Conservation (phyloP, 2,329 filamentous ascomycete species). For the Arthrobotrys pseudoclavata region DNA sequence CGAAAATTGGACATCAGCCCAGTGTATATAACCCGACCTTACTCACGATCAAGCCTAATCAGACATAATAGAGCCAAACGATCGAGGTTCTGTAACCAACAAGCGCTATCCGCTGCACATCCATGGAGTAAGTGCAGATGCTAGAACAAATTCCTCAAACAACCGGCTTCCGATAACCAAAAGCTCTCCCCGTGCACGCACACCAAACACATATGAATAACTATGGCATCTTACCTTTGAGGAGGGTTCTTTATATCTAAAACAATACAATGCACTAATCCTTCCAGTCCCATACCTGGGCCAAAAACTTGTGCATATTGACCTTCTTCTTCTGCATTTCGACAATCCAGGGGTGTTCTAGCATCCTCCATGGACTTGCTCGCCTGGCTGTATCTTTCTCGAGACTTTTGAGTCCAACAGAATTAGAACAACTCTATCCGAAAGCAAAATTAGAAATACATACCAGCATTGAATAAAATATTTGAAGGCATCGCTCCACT, state of each 20-base stretch:
- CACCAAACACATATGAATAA: constrained; percentile 20
- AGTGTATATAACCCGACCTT: constrained; percentile 8
- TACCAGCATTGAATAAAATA: constrained; percentile 99
- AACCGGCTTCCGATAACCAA: constrained; percentile 21
- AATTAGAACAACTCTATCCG: constrained; percentile 1
- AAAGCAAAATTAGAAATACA: constrained; percentile 67
- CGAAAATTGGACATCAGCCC: constrained; percentile 1
- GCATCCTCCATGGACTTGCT: constrained; percentile 97
- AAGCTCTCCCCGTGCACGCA: constrained; percentile 10
- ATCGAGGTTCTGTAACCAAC: constrained; percentile 13
- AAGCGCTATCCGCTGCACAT: constrained; percentile 28
- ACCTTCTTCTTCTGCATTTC: constrained; percentile 97
- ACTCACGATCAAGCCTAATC: constrained; percentile 12
- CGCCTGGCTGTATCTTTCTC: constrained; percentile 91
- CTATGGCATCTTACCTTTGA: constrained; percentile 10
- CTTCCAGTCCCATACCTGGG: constrained; percentile 97
- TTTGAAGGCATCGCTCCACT: constrained; percentile 98
- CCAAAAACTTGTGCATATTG: constrained; percentile 95
- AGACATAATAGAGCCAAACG: constrained; percentile 4
- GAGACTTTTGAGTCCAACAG: constrained; percentile 72
- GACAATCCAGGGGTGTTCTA: constrained; percentile 98
- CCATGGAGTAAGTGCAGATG: constrained; percentile 36
- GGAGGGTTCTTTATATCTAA: not conserved
- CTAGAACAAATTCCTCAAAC: constrained; percentile 21
- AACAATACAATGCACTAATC: constrained; percentile 67